Conservation (phyloP, 495 filamentous ascomycete genomes). For the Penicillium turbatum region DNA sequence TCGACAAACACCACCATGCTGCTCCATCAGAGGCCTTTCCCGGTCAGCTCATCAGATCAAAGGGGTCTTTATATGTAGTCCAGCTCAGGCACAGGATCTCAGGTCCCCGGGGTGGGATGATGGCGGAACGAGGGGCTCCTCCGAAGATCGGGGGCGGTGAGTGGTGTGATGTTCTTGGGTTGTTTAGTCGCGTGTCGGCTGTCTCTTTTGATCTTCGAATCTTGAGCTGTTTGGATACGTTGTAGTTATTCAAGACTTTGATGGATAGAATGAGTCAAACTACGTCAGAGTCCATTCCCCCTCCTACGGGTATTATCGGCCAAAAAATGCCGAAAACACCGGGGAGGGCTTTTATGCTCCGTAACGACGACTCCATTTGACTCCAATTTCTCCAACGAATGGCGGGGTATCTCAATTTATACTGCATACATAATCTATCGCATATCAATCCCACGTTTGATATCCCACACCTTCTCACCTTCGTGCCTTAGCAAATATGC, state of each 20-base stretch:
- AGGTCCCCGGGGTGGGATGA: slow-evolving; percentile 27
- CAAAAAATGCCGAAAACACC: too few relatives aligned
- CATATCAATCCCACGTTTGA: neutral
- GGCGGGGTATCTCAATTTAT: neutral
- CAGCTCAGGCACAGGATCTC: neutral
- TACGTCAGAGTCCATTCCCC: too few relatives aligned
- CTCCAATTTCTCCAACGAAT: neutral
- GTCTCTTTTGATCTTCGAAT: too few relatives aligned
- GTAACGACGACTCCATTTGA: too few relatives aligned
- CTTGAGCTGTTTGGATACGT: too few relatives aligned
- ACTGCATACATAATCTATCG: too few relatives aligned
- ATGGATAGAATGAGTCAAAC: too few relatives aligned
- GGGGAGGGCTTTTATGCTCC: too few relatives aligned
- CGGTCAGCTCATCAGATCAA: slow-evolving; percentile 24
- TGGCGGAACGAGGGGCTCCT: slow-evolving; percentile 24
- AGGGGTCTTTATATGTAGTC: slow-evolving; percentile 19
- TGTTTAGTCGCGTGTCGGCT: too few relatives aligned
- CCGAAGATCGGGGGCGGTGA: slow-evolving; percentile 26
- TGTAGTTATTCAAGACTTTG: too few relatives aligned
- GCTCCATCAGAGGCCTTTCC: slow-evolving; percentile 25
- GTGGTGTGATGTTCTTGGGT: neutral
- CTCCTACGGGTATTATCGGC: too few relatives aligned
- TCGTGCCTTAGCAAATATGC: slow-evolving; percentile 35
- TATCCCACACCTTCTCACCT: neutral
- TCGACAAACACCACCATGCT: slow-evolving; percentile 49